These are phyloP conservation scores for Artomyces pyxidatus DNA, from an alignment of 768 basidiomycete species.

Conservation along the genomic window DNA sequence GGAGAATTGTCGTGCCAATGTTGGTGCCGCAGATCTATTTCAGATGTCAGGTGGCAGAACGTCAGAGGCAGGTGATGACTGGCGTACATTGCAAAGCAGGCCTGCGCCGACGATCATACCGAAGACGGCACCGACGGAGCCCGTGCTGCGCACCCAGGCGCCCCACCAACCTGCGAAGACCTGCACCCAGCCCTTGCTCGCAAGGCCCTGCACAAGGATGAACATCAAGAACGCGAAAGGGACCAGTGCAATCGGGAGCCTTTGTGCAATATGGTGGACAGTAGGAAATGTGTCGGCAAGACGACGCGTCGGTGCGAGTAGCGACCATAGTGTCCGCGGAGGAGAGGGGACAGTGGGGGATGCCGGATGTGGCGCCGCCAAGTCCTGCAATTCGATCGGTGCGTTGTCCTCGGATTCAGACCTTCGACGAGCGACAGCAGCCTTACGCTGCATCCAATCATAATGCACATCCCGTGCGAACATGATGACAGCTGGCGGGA, in stretches of 20 bases:
- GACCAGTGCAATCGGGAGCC: conserved; percentile 73
- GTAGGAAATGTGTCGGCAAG: conserved; percentile 52
- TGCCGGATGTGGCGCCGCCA: neutral
- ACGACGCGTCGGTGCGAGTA: conserved; percentile 12
- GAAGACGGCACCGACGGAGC: conserved; percentile 29
- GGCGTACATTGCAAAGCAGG: conserved; percentile 57
- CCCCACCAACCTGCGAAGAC: conserved; percentile 69
- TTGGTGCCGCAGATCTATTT: conserved; percentile 67
- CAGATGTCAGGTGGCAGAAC: neutral
- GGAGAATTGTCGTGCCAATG: conserved; percentile 85
- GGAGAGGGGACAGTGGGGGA: neutral
- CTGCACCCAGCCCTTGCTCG: conserved; percentile 80
- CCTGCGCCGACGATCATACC: conserved; percentile 65
- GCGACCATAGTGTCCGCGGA: conserved; percentile 3
- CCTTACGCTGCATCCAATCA: conserved; percentile 18
- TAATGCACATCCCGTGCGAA: conserved; percentile 52
- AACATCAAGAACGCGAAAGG: conserved; percentile 95
- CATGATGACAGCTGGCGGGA: conserved; percentile 73
- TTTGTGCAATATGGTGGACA: conserved; percentile 50
- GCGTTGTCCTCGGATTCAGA: neutral
- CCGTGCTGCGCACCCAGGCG: conserved; percentile 31
- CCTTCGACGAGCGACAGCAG: neutral
- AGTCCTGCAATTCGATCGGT: neutral
- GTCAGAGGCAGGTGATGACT: neutral
- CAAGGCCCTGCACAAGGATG: conserved; percentile 82